Base-by-base conservation (phyloP, 352 stramenopile species). In the Salisapilia sapeloensis region DNA sequence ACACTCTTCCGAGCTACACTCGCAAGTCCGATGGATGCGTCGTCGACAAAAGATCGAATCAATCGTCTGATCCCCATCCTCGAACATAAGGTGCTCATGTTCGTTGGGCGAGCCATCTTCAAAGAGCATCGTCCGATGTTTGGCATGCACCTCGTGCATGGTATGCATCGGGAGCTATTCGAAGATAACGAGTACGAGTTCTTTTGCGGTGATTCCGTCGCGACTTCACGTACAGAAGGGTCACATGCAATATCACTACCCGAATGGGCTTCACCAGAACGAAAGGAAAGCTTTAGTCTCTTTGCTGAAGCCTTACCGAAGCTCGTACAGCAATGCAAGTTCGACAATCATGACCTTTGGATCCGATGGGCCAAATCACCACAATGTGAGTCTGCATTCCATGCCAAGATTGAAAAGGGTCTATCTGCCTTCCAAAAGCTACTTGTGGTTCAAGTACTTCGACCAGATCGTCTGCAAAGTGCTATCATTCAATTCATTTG, bases 81-180 rank as follows among this genome's bases (percentile, higher is more conserved):
- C 8, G 76, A 96, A 46, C 63, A 60, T 34, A 87, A 86, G 29
- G 49, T 93, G 7, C 59, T 97, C 33, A 92, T 93, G 57, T 95
- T 91, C 31, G 72, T 96, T 5, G 83, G 82, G 1, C 77, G 89
- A 13, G 66, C 76, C 9, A 49, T 97, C 3, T 94, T 97, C 44
- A 97, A 97, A 48, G 80, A 85, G 29, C 80, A 97, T 32, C 61
- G 87, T 0, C 66, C 79, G 1, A 95, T 96, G 67, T 97, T 96
- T 43, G 90, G 80, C 0, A 54, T 97, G 40, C 90, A 97, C 24
- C 40, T 97, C 10, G 81, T 97, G 15, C 78, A 94, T 28, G 85
- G 74, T 1, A 95, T 96, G 78, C 80, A 95, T 32, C 48, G 54
- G 1, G 72, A 97, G 4, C 79, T 75, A 12, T 97, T 97, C 29